Conservation (phyloP, 1,284 basidiomycete species). For the Spongiforma sp. region DNA sequence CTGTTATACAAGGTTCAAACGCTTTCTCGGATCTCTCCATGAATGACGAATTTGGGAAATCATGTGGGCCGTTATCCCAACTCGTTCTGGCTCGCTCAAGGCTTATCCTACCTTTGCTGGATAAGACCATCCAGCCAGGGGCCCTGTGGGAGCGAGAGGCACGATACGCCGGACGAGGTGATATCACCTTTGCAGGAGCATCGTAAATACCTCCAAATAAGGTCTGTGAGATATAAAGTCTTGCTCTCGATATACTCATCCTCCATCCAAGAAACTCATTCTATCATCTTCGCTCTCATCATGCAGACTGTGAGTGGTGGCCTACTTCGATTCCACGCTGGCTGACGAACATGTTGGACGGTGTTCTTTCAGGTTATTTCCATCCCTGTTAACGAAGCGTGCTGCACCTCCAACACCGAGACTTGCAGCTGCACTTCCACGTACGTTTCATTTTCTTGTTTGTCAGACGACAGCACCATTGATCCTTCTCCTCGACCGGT, state of each 20-base stretch:
- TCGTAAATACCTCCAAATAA: slow-evolving; percentile 17
- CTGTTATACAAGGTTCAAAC: no score
- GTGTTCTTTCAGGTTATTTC: slow-evolving; percentile 16
- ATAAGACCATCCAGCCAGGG: no score
- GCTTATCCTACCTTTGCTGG: no score
- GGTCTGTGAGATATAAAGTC: slow-evolving; percentile 13
- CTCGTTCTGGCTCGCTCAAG: no score
- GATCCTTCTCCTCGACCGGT: not conserved
- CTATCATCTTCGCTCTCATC: slow-evolving; percentile 5
- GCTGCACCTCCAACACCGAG: slow-evolving; percentile 15
- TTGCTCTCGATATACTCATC: not conserved
- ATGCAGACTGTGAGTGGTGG: slow-evolving; percentile 28
- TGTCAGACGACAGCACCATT: not conserved
- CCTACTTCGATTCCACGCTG: not conserved
- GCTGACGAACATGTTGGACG: not conserved
- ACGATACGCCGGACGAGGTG: no score
- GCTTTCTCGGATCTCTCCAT: no score
- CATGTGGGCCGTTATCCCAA: no score
- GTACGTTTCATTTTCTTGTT: slow-evolving; percentile 7
- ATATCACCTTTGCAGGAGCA: not conserved
- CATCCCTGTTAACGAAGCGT: slow-evolving; percentile 29
- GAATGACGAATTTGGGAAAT: no score
- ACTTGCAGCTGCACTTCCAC: slow-evolving; percentile 18
- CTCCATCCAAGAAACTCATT: not conserved
- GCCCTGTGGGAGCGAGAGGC: no score